Conservation (phyloP, 345 rosid genomes). For the Rubroshorea leprosula region DNA sequence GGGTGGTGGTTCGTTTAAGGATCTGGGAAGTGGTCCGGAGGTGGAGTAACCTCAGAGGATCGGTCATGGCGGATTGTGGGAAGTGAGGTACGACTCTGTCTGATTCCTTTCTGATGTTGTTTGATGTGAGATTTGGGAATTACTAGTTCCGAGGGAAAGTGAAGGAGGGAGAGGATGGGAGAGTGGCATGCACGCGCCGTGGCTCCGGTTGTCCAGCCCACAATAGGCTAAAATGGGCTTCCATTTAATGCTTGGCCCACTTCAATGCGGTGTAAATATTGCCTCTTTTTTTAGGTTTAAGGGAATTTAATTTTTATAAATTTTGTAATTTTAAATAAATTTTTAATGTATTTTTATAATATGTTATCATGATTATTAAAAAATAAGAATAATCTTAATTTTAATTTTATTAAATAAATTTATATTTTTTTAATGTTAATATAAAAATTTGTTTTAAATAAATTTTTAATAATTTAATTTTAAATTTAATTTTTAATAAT, state of each 20-base stretch:
- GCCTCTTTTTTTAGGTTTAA: too few relatives aligned
- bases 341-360: too few relatives aligned
- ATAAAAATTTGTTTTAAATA: too few relatives aligned
- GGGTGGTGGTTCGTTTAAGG: constrained; percentile 42
- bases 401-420: too few relatives aligned
- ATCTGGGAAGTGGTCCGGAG: constrained; percentile 63
- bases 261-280: not conserved
- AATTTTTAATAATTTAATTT: too few relatives aligned
- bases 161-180: not conserved
- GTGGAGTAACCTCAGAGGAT: constrained; percentile 43
- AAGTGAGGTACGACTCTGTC: not conserved
- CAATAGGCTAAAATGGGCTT: not conserved
- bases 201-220: not conserved
- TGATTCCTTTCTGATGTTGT: not conserved
- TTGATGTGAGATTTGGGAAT: not conserved
- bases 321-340: too few relatives aligned
- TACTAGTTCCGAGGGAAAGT: not conserved
- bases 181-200: not conserved
- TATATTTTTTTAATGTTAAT: too few relatives aligned
- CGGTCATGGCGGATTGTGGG: constrained; percentile 48
- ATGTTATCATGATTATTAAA: too few relatives aligned
- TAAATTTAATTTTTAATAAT: too few relatives aligned
- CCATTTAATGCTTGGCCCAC: not conserved
- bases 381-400: too few relatives aligned
- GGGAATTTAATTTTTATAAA: too few relatives aligned